phyloP scores from a whole-genome alignment of 805 yeast species.

The Kregervanrija fluxuum region DNA sequence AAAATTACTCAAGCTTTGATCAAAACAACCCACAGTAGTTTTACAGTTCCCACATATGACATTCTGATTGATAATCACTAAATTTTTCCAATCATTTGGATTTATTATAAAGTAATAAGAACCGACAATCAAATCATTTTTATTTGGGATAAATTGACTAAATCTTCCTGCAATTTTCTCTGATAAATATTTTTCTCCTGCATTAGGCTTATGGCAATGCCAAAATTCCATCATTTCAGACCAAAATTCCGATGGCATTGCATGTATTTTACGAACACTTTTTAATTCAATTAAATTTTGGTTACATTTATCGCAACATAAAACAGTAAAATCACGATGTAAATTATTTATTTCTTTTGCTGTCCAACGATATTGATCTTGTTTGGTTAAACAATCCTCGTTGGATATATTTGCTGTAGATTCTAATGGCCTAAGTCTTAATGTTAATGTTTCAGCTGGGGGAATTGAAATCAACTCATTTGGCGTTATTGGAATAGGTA shows the following conservation, averaged over 20 bases:
- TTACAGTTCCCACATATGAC: slow-evolving; percentile 34
- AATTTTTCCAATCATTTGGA: slow-evolving; percentile 11
- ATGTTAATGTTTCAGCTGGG: too few species aligned
- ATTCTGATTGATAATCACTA: slow-evolving; percentile 6
- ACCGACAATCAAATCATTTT: slow-evolving; percentile 44
- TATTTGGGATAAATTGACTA: slow-evolving; percentile 38
- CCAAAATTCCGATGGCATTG: slow-evolving; percentile 92
- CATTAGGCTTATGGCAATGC: slow-evolving; percentile 85
- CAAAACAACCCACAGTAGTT: slow-evolving; percentile 33
- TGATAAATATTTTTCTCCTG: slow-evolving; percentile 10
- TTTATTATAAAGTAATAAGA: slow-evolving; percentile 45
- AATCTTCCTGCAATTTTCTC: slow-evolving; percentile 22
- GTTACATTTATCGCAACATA: slow-evolving; percentile 16
- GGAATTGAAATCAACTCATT: too few species aligned
- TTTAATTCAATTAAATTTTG: slow-evolving; percentile 24
- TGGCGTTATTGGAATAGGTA: too few species aligned
- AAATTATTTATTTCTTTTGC: slow-evolving; percentile 8
- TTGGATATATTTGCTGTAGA: too few species aligned
- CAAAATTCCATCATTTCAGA: slow-evolving; percentile 93
- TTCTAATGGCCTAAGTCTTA: too few species aligned
- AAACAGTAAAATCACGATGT: neutral
- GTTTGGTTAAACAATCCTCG: slow-evolving; percentile 6
- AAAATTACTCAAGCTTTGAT: slow-evolving; percentile 23
- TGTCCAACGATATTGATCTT: slow-evolving; percentile 22
- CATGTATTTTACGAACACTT: slow-evolving; percentile 31